These are phyloP conservation scores for Coelastrella sp. DNA, from an alignment of 139 green algal species.

Conservation along the genomic window DNA sequence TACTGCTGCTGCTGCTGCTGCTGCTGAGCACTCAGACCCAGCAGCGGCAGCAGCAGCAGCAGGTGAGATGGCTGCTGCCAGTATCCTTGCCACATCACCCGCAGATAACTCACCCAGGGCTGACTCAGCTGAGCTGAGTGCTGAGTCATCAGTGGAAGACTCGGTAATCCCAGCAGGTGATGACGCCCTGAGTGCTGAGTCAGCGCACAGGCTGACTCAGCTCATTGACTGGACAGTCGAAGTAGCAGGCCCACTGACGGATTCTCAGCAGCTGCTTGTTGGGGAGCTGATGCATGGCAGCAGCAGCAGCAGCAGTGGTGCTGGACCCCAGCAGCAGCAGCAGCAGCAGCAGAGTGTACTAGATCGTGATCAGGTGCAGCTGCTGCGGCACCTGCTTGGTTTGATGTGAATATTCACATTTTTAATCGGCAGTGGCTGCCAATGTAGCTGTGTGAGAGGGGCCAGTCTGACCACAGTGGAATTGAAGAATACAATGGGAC, in stretches of 20 bases:
- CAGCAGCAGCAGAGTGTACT: not conserved
- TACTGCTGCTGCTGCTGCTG: not conserved
- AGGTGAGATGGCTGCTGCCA: not conserved
- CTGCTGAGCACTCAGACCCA: not conserved
- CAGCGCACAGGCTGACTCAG: conserved; percentile 1
- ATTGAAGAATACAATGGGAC: too few species aligned
- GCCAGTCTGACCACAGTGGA: too few species aligned
- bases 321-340: conserved; percentile 7
- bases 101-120: too few species aligned
- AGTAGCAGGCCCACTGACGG: not conserved
- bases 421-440: too few species aligned
- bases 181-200: not conserved
- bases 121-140: too few species aligned
- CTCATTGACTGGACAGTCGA: not conserved
- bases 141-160: not conserved
- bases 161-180: not conserved
- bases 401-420: too few species aligned
- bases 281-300: not conserved
- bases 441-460: too few species aligned
- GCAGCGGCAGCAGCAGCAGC: conserved; percentile 5
- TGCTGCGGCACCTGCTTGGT: conserved; percentile 25
- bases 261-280: not conserved
- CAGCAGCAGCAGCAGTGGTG: conserved; percentile 27
- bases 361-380: conserved; percentile 17
- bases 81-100: too few species aligned